Base-by-base conservation (phyloP, 2,329 filamentous ascomycete genomes). In the Byssothecium circinans region DNA sequence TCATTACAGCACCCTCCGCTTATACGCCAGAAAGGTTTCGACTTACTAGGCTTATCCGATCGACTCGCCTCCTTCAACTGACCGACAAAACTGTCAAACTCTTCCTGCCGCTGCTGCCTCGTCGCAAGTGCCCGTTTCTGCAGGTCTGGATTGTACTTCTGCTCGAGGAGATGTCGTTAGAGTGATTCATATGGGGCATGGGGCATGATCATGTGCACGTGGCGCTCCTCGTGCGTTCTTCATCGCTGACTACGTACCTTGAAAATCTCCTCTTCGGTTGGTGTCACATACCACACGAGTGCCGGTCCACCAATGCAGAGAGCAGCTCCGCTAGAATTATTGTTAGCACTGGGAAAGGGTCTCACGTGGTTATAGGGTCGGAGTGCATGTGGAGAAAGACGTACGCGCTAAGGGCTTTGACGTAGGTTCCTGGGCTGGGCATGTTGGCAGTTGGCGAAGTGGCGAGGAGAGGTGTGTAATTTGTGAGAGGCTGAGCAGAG, bases 81-180 rank as follows among this genome's bases (percentile, higher is more conserved):
- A 40, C 67, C 81, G 22, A 96, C 88, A 65, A 96, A 97, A 46
- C 91, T 82, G 66, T 96, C 88, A 61, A 96, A 96, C 49, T 96
- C 91, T 71, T 91, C 81, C 65, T 94, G 84, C 50, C 82, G 82
- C 68, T 87, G 83, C 48, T 86, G 79, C 15, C 90, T 82, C 49
- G 85, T 82, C 71, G 91, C 91, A n/a, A 95, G 76, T 53, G 88
- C 91, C 65, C 88, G 83, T 71, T 89, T 88, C 68, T 94, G 88
- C n/a, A 99, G 81, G 27, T 97, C 94, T 0, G 92, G 92, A 71
- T 92, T 97, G 76, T 97, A 97, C 72, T 81, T 84, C 76, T 89
- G 19, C 12, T 32, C 29, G 14, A 20, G 37, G 22, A n/a, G n/a
- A n/a, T 14, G 29, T 12, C n/a, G 29, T 32, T n/a, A 14, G 29